Evolutionary conservation across 352 stramenopile genomes (phyloP).

Genomic region (Pythium aquatile): DNA sequence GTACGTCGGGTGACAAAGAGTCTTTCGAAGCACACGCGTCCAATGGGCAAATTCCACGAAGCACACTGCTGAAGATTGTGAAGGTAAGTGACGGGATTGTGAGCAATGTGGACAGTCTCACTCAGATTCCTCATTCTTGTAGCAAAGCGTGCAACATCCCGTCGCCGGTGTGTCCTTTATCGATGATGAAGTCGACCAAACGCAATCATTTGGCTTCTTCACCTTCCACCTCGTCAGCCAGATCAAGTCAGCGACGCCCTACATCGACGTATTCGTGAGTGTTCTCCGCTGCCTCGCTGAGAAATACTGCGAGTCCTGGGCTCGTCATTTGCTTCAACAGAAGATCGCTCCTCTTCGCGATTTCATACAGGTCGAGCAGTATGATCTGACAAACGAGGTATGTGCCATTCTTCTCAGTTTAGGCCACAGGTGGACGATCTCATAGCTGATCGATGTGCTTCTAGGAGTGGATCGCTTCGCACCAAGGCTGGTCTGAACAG

Average conservation of each 20-base stretch:
- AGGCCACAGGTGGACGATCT: not conserved
- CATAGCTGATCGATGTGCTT: not conserved
- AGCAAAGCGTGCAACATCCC: conserved; percentile 21
- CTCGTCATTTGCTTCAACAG: conserved; percentile 43
- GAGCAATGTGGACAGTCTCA: not conserved
- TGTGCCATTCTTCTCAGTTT: not conserved
- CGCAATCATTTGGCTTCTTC: conserved; percentile 45
- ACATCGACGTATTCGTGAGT: conserved; percentile 51
- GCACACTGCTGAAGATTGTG: conserved; percentile 14
- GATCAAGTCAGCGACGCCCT: conserved; percentile 39
- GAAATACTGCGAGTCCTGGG: conserved; percentile 73
- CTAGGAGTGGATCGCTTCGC: conserved; percentile 69
- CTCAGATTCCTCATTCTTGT: not conserved
- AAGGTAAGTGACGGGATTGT: conserved; percentile 24
- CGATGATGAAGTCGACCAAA: conserved; percentile 50
- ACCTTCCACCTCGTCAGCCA: conserved; percentile 51
- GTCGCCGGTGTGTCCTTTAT: conserved; percentile 40
- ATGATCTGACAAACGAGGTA: conserved; percentile 77
- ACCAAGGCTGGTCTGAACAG: conserved; percentile 78
- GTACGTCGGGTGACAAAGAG: not conserved
- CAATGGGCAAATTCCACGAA: conserved; percentile 3
- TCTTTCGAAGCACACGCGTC: conserved; percentile 8
- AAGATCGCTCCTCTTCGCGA: conserved; percentile 70
- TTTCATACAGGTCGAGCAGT: conserved; percentile 64
- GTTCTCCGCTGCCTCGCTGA: conserved; percentile 52